Evolutionary conservation across 2,329 filamentous ascomycete species (phyloP).

Genomic region (Penicillium sp.): DNA sequence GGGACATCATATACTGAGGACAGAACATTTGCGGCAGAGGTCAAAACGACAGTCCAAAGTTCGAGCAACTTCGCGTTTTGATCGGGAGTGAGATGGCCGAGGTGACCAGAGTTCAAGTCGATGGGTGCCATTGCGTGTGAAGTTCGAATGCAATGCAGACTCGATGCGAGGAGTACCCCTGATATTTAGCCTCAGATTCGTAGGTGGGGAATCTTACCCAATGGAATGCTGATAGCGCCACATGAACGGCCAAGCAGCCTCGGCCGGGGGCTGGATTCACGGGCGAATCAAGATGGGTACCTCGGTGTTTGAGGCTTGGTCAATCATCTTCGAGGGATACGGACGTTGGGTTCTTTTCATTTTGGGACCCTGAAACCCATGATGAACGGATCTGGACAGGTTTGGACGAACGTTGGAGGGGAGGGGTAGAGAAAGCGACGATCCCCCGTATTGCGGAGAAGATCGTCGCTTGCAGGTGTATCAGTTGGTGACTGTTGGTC

Average conservation of each 20-base stretch:
- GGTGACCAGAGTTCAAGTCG: constrained; percentile 43
- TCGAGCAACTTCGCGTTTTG: constrained; percentile 82
- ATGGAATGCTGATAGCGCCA: not conserved
- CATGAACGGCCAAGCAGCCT: constrained; percentile 1
- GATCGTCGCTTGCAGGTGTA: not conserved
- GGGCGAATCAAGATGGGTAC: not conserved
- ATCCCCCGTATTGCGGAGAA: constrained; percentile 7
- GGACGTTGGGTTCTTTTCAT: not conserved
- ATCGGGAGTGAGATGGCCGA: constrained; percentile 76
- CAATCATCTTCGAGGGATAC: not conserved
- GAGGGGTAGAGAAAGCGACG: not conserved
- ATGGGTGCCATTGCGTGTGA: constrained; percentile 11
- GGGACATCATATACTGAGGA: constrained; percentile 38
- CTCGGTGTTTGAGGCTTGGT: constrained; percentile 1
- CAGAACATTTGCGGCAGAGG: constrained; percentile 18
- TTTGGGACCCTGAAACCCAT: not conserved
- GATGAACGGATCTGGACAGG: not conserved
- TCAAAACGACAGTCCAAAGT: constrained; percentile 62
- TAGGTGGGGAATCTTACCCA: not conserved
- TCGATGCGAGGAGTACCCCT: not conserved
- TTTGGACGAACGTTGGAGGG: not conserved
- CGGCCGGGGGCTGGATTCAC: not conserved
- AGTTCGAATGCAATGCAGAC: not conserved
- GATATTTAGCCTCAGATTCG: not conserved
- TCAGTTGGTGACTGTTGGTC: not conserved